Evolutionary conservation across 1,284 basidiomycete genomes (phyloP), one percentile per base, ranked within the genome.

Genomic region (Puccinia novopanici): DNA sequence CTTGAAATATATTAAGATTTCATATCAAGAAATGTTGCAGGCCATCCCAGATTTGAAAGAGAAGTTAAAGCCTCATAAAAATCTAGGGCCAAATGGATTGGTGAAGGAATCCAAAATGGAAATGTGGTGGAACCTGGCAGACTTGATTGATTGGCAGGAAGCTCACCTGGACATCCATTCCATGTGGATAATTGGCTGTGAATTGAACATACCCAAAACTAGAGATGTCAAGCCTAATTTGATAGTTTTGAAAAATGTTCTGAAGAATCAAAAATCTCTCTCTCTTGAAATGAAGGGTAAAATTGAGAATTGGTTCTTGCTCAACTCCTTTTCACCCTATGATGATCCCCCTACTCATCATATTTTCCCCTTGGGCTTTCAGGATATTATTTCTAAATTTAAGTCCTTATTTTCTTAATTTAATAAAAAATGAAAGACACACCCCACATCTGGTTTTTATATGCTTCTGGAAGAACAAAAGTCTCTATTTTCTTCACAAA

Each of bases 81-180:
- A 57, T 6, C 24, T 57, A 27, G 24, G 27, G 24, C 55, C 55
- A 57, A 57, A 57, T 2, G 9, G 27, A 10, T 40, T 40, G 2
- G 27, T 10, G 5, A 57, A 27, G 8, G 24, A 27, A 40, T 0
- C 10, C 8, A 13, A 65, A 22, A 4, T 17, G 37, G 3, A 65
- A 37, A 19, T 37, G 5, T 63, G 59, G 59, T 63, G 59, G 59
- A 63, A 63, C 10, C 5, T 63, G n/a, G 27, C 59, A 63, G 59
- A 63, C 30, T 30, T 63, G 37, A 30, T 63, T 63, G 59, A 63
- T 8, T 63, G 59, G 59, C 27, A 63, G 19, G 59, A 63, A 63
- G 27, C 13, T 30, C 24, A 63, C 19, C 1, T 63, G 17, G 37
- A 63, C 37, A 9, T 15, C 9, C 27, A 30, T 17, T 30, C 37